Conservation (phyloP, 1,284 basidiomycete species). For the Boletellus deceptivus region DNA sequence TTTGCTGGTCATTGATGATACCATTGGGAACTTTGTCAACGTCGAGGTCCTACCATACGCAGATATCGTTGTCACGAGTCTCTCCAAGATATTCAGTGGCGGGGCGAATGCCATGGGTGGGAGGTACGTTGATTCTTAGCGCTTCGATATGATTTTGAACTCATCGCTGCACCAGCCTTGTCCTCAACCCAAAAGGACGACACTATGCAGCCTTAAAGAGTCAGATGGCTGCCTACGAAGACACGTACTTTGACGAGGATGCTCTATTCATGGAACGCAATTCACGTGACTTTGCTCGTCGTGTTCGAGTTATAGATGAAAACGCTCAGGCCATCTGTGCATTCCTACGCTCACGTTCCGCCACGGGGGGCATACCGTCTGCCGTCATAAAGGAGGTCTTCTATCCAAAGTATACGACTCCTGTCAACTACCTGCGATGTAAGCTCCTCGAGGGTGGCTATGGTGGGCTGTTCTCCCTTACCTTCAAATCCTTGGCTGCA, state of each 20-base stretch:
- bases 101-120: conserved; percentile 98
- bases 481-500: conserved; percentile 71
- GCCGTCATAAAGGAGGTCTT: conserved; percentile 75
- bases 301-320: conserved; percentile 76
- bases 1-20: conserved; percentile 91
- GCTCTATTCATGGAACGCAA: conserved; percentile 98
- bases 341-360: conserved; percentile 65
- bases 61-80: conserved; percentile 91
- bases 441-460: conserved; percentile 67
- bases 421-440: conserved; percentile 71
- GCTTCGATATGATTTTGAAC: not conserved
- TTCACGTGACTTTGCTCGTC: conserved; percentile 85
- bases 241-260: conserved; percentile 89
- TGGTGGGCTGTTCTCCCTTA: conserved; percentile 91
- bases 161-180: conserved; percentile 45
- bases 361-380: conserved; percentile 35
- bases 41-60: conserved; percentile 89
- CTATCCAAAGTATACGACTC: conserved; percentile 86
- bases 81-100: conserved; percentile 96
- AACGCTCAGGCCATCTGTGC: conserved; percentile 86
- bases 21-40: conserved; percentile 95
- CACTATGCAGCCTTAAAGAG: conserved; percentile 68
- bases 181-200: conserved; percentile 78
- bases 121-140: conserved; percentile 54
- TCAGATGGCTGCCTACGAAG: conserved; percentile 74